Evolutionary conservation across 2,329 filamentous ascomycete species (phyloP), one percentile per base, ranked within the genome.

Genomic region (Zymoseptoria pseudotritici): DNA sequence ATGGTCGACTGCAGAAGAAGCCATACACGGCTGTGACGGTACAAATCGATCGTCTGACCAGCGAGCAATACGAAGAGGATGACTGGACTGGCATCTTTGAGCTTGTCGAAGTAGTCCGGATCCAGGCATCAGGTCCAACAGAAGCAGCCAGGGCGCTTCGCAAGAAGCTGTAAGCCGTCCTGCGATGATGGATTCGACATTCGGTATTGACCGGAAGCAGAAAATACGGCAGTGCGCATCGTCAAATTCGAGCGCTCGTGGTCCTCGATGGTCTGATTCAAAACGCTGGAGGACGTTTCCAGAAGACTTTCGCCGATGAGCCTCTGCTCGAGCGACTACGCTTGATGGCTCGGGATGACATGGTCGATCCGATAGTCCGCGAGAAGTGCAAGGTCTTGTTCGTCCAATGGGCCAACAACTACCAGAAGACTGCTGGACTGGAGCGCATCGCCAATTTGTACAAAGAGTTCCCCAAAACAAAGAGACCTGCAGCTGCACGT

Each of bases 151-250:
- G 94, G 71, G 92, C 94, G 54, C 84, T 99, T 68, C 86, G 94
- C 62, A 99, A 99, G 83, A 97, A 97, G 80, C 84, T 99, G 82
- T 87, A 74, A 71, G 83, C 73, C 8, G 51, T 36, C 52, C 13
- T 6, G 20, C 19, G n/a, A 31, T 11, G 17, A 13, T 26, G 17
- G 2, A 20, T 3, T 46, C 29, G 7, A 5, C 22, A 24, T n/a
- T 55, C 31, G 36, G 54, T 63, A 22, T 60, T 56, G n/a, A 49
- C 31, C 20, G 54, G 26, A 20, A 46, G 31, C 63, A 87, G 85
- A 46, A 99, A 99, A 79, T 97, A 99, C 76, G 94, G 94, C 68
- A 96, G 86, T 70, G 82, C 90, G n/a, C 93, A 97, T 75, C 88
- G 91, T 55, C 94, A 99, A 75, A 82, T 97, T 36, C 86, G 94